Base-by-base conservation (phyloP, 2,329 filamentous ascomycete genomes). In the Botrytis hyacinthi region DNA sequence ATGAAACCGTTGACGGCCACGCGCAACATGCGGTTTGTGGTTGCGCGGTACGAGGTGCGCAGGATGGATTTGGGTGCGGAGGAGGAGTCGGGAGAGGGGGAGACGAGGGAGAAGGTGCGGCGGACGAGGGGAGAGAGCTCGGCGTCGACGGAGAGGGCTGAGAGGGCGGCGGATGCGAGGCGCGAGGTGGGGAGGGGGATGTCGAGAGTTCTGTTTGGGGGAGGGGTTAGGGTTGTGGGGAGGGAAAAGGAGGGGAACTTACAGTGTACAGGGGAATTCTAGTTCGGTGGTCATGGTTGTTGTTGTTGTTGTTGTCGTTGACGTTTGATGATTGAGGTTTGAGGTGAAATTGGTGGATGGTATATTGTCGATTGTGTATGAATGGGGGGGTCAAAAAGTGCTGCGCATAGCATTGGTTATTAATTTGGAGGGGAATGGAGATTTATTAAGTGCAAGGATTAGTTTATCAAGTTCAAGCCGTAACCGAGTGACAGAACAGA, bases 1-100 rank as follows among this genome's bases (percentile, higher is more conserved):
- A 98, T 94, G 83, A 98, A 98, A 16, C 94, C 94, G 83, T 98
- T 98, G 73, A 98, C 95, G 4, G 95, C 93, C 3, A 99, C 96
- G 62, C 96, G 91, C 73, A 99, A 87, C 95, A 98, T 98, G 78
- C 96, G 91, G 81, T 98, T 97, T 32, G 96, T 98, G 0, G 94
- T 94, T 1, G 96, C 96, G 72, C 87, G 88, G 83, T 98, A 98
- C 29, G 35, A 18, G 40, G 82, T 81, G 12, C 61, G 60, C 16
- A 72, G 61, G 46, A 72, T 72, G 29, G 70, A n/a, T 66, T 65
- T 65, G 1, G 26, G 73, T 22, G 12, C 16, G 6, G 8, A 8
- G 29, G 29, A 8, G 16, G 29, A 26, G 29, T 29, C 42, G 22
- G 70, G 67, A n/a, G 76, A 73, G 40, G 77, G 76, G n/a, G 80